These are phyloP conservation scores for Isabelozyma gotoi DNA, from an alignment of 805 yeast genomes.

Conservation along the genomic window DNA sequence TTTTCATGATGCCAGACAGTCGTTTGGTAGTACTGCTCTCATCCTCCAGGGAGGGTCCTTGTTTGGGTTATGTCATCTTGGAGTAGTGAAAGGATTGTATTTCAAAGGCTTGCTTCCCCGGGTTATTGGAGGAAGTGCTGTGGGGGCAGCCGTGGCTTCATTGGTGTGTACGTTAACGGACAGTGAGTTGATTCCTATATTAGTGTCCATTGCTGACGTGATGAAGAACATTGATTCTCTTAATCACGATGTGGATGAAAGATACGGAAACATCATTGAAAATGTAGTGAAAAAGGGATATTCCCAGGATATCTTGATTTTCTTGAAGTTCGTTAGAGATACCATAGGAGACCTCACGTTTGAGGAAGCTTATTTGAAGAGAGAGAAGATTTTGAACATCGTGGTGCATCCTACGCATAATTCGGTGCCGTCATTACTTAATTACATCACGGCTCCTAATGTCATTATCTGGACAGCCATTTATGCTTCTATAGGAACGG, in stretches of 20 bases:
- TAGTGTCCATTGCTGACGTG: constrained; percentile 37
- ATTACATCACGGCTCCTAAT: constrained; percentile 92
- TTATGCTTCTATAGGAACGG: constrained; percentile 78
- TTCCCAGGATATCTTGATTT: constrained; percentile 79
- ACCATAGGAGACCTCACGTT: constrained; percentile 83
- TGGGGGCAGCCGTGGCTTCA: constrained; percentile 92
- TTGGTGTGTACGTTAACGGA: constrained; percentile 73
- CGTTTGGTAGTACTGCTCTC: constrained; percentile 88
- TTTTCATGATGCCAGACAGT: constrained; percentile 82
- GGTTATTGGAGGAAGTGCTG: constrained; percentile 87
- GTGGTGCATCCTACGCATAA: constrained; percentile 79
- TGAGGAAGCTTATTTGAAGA: constrained; percentile 84
- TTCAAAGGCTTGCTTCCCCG: constrained; percentile 75
- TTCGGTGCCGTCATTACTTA: constrained; percentile 69
- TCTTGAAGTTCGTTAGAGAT: constrained; percentile 73
- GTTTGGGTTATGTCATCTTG: constrained; percentile 91
- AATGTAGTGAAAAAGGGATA: constrained; percentile 78
- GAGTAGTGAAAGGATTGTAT: constrained; percentile 84
- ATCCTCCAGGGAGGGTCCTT: constrained; percentile 93
- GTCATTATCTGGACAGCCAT: constrained; percentile 89
- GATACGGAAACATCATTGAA: constrained; percentile 69
- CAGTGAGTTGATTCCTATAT: constrained; percentile 55
- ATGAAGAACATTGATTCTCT: constrained; percentile 45
- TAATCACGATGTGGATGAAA: constrained; percentile 55
- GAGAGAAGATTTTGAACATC: constrained; percentile 79